These are phyloP conservation scores for Starmerella bacillaris DNA, from an alignment of 805 yeast genomes.

Conservation along the genomic window DNA sequence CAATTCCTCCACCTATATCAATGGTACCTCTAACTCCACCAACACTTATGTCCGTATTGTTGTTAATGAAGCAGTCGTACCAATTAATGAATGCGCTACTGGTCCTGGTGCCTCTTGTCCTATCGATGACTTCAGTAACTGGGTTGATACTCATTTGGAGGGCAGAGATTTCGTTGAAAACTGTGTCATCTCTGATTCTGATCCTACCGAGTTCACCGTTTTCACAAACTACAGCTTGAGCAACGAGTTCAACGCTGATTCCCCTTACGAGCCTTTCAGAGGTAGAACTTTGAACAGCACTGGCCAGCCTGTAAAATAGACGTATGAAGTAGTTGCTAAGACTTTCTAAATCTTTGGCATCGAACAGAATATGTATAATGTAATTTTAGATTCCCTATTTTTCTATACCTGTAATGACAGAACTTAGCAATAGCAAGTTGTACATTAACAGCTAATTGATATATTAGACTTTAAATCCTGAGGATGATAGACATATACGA, in stretches of 20 bases:
- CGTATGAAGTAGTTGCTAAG: too few relatives aligned
- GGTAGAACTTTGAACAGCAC: constrained; percentile 6
- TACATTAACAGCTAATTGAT: too few relatives aligned
- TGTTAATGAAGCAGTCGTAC: constrained; percentile 37
- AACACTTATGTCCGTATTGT: constrained; percentile 30
- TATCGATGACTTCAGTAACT: constrained; percentile 16
- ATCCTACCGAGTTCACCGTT: constrained; percentile 9
- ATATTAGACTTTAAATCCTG: too few relatives aligned
- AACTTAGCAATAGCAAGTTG: too few relatives aligned
- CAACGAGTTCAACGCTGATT: constrained; percentile 7
- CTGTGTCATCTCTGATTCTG: constrained; percentile 8
- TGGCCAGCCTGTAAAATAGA: constrained; percentile 3
- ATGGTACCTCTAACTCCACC: constrained; percentile 1
- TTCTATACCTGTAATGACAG: too few relatives aligned
- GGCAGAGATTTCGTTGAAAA: constrained; percentile 8
- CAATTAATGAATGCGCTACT: constrained; percentile 29
- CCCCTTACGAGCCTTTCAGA: constrained; percentile 9
- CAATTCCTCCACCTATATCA: constrained; percentile 5
- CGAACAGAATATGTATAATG: too few relatives aligned
- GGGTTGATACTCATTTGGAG: constrained; percentile 8
- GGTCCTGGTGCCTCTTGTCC: constrained; percentile 37
- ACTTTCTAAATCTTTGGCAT: too few relatives aligned
- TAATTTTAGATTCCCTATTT: too few relatives aligned
- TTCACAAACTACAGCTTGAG: constrained; percentile 16
- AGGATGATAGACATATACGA: too few relatives aligned